Conservation (phyloP, 2,329 filamentous ascomycete genomes). For the Fusarium nisikadoi region DNA sequence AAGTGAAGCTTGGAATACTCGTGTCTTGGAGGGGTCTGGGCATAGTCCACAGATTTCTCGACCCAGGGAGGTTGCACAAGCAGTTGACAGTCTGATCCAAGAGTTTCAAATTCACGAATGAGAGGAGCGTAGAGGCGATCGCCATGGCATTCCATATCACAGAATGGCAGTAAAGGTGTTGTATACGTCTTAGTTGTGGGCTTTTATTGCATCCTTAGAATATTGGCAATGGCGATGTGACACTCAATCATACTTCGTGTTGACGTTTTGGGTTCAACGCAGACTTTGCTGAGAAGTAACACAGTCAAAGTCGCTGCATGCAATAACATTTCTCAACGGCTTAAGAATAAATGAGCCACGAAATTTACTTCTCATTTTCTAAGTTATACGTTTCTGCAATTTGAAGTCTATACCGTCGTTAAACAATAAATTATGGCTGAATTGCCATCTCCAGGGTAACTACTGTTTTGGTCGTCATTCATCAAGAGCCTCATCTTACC, state of each 20-base stretch:
- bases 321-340: accelerated
- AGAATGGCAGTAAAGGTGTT: accelerated
- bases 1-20: not conserved
- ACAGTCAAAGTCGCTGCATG: accelerated
- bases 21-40: not conserved
- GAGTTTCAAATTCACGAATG: not conserved
- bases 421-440: too few relatives aligned
- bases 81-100: not conserved
- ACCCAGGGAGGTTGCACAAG: not conserved
- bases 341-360: accelerated
- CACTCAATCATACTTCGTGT: accelerated
- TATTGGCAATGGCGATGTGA: too few relatives aligned
- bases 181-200: accelerated
- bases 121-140: accelerated
- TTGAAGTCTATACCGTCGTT: accelerated
- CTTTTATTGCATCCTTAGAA: too few relatives aligned
- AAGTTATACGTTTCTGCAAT: accelerated
- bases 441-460: not conserved
- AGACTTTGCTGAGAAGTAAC: accelerated
- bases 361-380: not conserved
- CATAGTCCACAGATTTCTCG: not conserved
- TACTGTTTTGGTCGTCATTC: too few relatives aligned
- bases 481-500: not conserved
- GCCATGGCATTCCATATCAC: not conserved
- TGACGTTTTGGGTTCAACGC: accelerated